Base-by-base conservation (phyloP, 371 early-diverging fungal species). In the Entomophthora muscae region DNA sequence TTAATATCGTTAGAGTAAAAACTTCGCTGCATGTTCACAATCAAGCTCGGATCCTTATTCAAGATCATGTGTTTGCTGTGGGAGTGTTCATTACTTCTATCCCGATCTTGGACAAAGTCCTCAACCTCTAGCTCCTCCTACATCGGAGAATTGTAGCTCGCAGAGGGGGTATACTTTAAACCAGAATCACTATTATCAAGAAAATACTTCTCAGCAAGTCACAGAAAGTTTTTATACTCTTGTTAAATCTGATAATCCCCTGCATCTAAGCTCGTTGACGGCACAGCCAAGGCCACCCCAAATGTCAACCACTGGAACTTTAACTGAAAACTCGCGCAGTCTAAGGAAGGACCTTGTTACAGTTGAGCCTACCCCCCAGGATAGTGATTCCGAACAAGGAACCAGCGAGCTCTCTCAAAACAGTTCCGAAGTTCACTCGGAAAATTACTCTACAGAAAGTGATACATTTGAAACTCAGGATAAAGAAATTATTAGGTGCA, bases 401-500 rank as follows among this genome's bases (percentile, higher is more conserved):
- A n/a, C n/a, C n/a, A 17, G 42, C 42, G 42, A 5, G 5, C 5
- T 42, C 10, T 17, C 42, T 10, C 42, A 42, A 42, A 42, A 42
- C 17, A 5, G 5, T 42, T 42, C 17, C 42, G 42, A 42, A 42
- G 17, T 17, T 42, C 42, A 42, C 17, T 42, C 42, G 17, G 42
- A n/a, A n/a, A n/a, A 42, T 42, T 42, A 42, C 42, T 42, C 42
- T 42, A 10, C 17, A 42, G 42, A 42, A 42, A 42, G 42, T 42
- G 42, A 42, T 42, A 10, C 42, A 10, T 42, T 17, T 17, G 17
- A 42, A 5, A 10, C 42, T 42, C 22, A 58, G 30, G 30, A 22
- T 27, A 58, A 21, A 21, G 28, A 58, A 23, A 3, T 17, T 29
- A 27, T 59, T 29, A 55, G 67, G 1, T 91, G 92, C 65, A 75